Base-by-base conservation (phyloP, 441 rosid genomes). In the Populus hybrid region DNA sequence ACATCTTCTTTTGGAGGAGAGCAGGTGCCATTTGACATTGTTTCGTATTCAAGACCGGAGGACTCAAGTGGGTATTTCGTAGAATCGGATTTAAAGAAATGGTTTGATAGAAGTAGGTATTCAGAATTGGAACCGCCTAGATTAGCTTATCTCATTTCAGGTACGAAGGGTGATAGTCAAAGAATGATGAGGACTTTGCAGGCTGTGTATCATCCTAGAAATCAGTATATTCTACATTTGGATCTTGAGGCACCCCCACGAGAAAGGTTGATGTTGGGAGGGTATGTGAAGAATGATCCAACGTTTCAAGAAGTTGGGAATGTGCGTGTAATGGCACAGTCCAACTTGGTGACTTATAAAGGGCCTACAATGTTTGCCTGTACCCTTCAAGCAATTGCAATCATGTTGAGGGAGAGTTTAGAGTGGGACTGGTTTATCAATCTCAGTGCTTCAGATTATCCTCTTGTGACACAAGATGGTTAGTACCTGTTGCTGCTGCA, bases 391-490 rank as follows among this genome's bases (percentile, higher is more conserved):
- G 99, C 99, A 10, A 87, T 92, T 77, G 94, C 98, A 2, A 87
- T 93, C 71, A 73, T 93, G 88, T 83, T 95, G 72, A 90, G 88
- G 87, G 98, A 95, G 81, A 91, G 94, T 87, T 76, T 90, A 82
- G 92, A 89, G 29, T 95, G 97, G 99, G 98, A 93, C 82, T 95
- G 98, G 98, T 95, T 95, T 86, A 84, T 95, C 42, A 95, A 95
- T 79, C 95, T 93, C 82, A 95, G 98, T 16, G 98, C 99, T 70
- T 93, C 97, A 1, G 99, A 95, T 76, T 93, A 95, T 86, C 98
- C 98, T 76, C 97, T 95, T 74, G 87, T 93, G 68, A 93, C 97
- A 61, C 98, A 91, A 89, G 98, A 95, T 78, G 99, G 99, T 95
- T 82, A 84, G 97, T 89, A 59, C 66, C 45, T 9, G 59, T 68